phyloP scores from a whole-genome alignment of 768 basidiomycete species.

The Boletus edulis region DNA sequence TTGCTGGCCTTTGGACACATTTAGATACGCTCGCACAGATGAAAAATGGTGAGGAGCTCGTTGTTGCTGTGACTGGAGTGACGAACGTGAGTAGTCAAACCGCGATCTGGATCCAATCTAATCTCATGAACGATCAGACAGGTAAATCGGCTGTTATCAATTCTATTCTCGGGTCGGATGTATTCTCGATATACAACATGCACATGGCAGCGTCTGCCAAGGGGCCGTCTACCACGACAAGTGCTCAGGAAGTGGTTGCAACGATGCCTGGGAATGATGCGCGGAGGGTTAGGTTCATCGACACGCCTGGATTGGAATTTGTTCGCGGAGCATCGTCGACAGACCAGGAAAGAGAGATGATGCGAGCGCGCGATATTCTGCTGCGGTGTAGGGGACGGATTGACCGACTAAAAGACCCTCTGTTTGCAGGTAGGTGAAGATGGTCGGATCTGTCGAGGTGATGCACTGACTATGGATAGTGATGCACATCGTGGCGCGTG shows the following conservation, averaged over 20 bases:
- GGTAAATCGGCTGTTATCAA: conserved; percentile 89
- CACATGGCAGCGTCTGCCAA: conserved; percentile 47
- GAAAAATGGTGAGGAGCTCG: conserved; percentile 48
- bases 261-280: conserved; percentile 40
- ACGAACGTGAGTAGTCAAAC: conserved; percentile 59
- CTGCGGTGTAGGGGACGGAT: conserved; percentile 77
- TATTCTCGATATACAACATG: conserved; percentile 54
- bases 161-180: conserved; percentile 55
- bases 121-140: conserved; percentile 40
- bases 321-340: conserved; percentile 41
- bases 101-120: neutral
- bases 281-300: conserved; percentile 62
- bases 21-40: conserved; percentile 48
- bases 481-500: conserved; percentile 62
- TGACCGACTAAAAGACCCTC: conserved; percentile 80
- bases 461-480: conserved; percentile 41
- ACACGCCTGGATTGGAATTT: conserved; percentile 79
- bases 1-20: conserved; percentile 46
- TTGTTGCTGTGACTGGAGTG: conserved; percentile 79
- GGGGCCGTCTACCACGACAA: conserved; percentile 68
- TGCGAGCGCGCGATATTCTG: conserved; percentile 66
- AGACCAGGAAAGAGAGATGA: conserved; percentile 21
- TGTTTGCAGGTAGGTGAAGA: conserved; percentile 56
- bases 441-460: neutral
- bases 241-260: conserved; percentile 58